Conservation (phyloP, 352 stramenopile genomes). For the Phytophthora ramorum region DNA sequence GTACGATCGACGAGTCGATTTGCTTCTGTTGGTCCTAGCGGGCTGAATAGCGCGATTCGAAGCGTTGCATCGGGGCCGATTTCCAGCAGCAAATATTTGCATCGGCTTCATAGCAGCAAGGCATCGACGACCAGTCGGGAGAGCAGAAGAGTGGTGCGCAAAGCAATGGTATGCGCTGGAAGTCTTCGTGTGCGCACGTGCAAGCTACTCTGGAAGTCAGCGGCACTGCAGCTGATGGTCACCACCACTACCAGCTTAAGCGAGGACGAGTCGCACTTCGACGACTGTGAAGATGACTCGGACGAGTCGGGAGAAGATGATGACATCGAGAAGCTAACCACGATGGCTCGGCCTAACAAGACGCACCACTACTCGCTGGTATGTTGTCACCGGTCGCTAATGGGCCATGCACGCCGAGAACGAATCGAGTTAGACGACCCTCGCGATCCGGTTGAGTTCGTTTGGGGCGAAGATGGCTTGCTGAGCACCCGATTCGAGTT, state of each 20-base stretch:
- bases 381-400: slow-evolving; percentile 36
- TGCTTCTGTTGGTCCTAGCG: slow-evolving; percentile 9
- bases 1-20: slow-evolving; percentile 20
- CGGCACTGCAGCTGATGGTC: slow-evolving; percentile 36
- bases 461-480: slow-evolving; percentile 32
- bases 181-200: slow-evolving; percentile 40
- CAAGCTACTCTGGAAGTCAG: slow-evolving; percentile 46
- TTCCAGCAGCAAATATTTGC: slow-evolving; percentile 10
- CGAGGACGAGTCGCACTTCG: slow-evolving; percentile 32
- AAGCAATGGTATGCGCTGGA: slow-evolving; percentile 34
- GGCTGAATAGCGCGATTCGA: slow-evolving; percentile 21
- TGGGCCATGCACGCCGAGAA: slow-evolving; percentile 36
- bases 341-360: slow-evolving; percentile 34
- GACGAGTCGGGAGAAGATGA: slow-evolving; percentile 28
- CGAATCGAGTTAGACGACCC: slow-evolving; percentile 33
- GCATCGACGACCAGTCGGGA: slow-evolving; percentile 11
- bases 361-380: slow-evolving; percentile 41
- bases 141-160: slow-evolving; percentile 26
- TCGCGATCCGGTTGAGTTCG: slow-evolving; percentile 25
- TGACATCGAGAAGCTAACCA: slow-evolving; percentile 33
- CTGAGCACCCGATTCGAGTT: slow-evolving; percentile 46
- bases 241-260: slow-evolving; percentile 31
- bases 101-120: slow-evolving; percentile 13
- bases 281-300: slow-evolving; percentile 32
- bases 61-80: slow-evolving; percentile 18